Evolutionary conservation across 1,284 basidiomycete species (phyloP), one percentile per base, ranked within the genome.

Genomic region (Exsudoporus floridanus): DNA sequence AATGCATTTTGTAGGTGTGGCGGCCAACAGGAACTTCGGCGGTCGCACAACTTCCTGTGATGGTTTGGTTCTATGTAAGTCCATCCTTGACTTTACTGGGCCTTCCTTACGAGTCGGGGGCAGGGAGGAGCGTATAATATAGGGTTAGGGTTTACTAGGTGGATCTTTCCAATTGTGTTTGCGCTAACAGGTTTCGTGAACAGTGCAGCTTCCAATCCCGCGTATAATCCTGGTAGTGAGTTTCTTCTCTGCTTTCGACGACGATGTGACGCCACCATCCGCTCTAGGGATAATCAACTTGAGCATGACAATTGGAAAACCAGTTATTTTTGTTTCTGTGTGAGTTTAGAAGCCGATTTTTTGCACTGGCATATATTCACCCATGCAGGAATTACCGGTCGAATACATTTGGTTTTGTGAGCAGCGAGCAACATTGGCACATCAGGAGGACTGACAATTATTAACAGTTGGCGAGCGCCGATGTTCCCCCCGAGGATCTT

Each of bases 401-500:
- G 18, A 61, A 61, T 28, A 59, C 61, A 0, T 62, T 62, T 33
- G 60, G 60, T 38, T 61, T 61, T 23, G 60, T 61, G 38, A 45
- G 58, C 9, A 33, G 8, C 31, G 18, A 16, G 16, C 5, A 13
- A 7, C 7, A 25, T 10, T 14, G 10, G 6, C 6, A 5, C 18
- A 3, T 16, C 4, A 1, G 39, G 19, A n/a, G 23, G 23, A 31
- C 38, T 42, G 36, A 56, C 31, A 25, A 35, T 31, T 7, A 4
- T 52, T 2, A 7, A 31, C 42, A 83, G 82, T 69, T 83, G 46
- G 72, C 83, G 2, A 83, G 82, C 52, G 57, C 67, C 2, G 66
- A 73, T 49, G 73, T 83, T 6, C 67, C 72, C 0, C 67, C 77
- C 0, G 63, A 78, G 58, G 80, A 83, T 58, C 69, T 84, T 10